These are phyloP conservation scores for Arachnopeziza araneosa DNA, from an alignment of 2,329 filamentous ascomycete genomes.

Conservation along the genomic window DNA sequence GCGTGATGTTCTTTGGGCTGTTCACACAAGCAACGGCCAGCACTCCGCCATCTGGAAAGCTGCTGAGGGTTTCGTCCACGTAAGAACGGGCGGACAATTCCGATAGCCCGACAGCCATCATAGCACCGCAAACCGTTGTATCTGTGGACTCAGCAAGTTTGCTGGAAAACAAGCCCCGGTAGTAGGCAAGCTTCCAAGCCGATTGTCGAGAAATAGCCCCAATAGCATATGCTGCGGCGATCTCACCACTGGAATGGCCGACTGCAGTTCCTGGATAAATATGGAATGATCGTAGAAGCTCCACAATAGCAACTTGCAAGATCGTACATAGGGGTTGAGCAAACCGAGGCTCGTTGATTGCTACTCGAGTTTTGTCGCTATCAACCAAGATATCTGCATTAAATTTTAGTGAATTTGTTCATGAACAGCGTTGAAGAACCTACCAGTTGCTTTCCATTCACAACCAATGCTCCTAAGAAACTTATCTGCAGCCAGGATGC, in stretches of 20 bases:
- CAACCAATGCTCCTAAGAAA: conserved; percentile 23
- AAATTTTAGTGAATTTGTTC: no score
- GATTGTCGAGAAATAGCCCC: conserved; percentile 29
- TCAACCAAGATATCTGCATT: no score
- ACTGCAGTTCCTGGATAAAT: conserved; percentile 35
- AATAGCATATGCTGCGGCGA: conserved; percentile 40
- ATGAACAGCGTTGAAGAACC: no score
- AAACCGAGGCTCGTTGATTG: conserved; percentile 21
- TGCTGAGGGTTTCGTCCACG: neutral
- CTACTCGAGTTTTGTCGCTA: conserved; percentile 7
- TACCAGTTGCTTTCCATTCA: conserved; percentile 5
- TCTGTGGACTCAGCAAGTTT: conserved; percentile 5
- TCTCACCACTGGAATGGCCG: conserved; percentile 44
- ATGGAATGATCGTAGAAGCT: conserved; percentile 38
- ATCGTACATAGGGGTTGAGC: conserved; percentile 41
- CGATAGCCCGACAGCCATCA: conserved; percentile 42
- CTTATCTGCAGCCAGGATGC: conserved; percentile 20
- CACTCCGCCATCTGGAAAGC: conserved; percentile 2
- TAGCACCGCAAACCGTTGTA: conserved; percentile 34
- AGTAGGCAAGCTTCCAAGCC: conserved; percentile 42
- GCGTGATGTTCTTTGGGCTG: conserved; percentile 21
- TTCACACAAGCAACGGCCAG: conserved; percentile 32
- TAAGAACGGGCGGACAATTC: neutral
- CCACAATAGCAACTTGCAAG: conserved; percentile 41
- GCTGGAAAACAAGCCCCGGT: conserved; percentile 30